Evolutionary conservation across 164 flowering plant species (phyloP), one percentile per base, ranked within the genome.

Genomic region (Aristolochia fimbriata): DNA sequence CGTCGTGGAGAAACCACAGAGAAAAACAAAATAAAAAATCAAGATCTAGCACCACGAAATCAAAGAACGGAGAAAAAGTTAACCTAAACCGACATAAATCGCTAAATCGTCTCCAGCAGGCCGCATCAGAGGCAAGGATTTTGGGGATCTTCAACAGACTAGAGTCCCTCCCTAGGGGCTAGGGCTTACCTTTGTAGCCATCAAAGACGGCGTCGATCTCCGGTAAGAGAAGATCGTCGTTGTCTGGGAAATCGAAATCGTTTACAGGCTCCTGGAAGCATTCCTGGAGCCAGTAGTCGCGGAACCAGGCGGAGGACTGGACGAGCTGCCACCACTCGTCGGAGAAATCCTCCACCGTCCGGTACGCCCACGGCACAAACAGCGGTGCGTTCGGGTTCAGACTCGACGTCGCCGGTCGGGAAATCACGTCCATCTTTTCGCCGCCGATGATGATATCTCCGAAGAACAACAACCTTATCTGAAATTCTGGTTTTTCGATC

Each of bases 271-370:
- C 95, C 3, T 69, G 69, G 68, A 76, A 87, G 69, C 93, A 78
- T 46, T 90, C 95, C 13, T 67, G 78, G 27, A 91, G 84, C 97
- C 97, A 91, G 81, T 91, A 87, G 65, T 87, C 96, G 46, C 96
- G 86, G 66, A 87, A 91, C 80, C 83, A 87, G 10, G 93, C 76
- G 7, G 89, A 83, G 11, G 97, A 76, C 11, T 78, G 79, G 20
- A 91, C 79, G 4, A 91, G 87, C 47, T 76, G 81, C 96, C 96
- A 91, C 97, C 97, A 91, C 61, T 87, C 71, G 27, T 78, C 86
- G 51, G 96, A 87, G 73, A 79, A 91, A 46, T 91, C 97, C 73
- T 87, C 97, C 67, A 91, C 96, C 66, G 71, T 58, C 19, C 78
- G 83, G 59, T 84, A 91, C 12, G 89, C 79, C 63, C 72, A 25